Base-by-base conservation (phyloP, 331 rosid genomes). In the Acacia concinna region DNA sequence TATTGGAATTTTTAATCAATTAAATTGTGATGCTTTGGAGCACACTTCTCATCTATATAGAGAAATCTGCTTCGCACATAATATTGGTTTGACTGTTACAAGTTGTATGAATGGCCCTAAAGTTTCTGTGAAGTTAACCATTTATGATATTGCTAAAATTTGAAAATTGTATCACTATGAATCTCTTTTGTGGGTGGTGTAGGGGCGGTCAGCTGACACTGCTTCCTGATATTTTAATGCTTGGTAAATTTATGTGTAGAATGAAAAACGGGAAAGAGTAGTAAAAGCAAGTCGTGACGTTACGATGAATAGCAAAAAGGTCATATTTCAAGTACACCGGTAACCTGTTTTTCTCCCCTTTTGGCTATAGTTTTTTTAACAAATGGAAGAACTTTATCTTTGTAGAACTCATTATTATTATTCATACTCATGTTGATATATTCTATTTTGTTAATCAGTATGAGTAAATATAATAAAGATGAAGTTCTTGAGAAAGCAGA, bases 281-380 rank as follows among this genome's bases (percentile, higher is more conserved):
- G 97, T 92, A 20, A 95, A 95, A 85, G 97, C 96, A 51, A 95
- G 99, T 56, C 97, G 99, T 52, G 97, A 95, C 43, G 73, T 95
- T 76, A 95, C 99, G 59, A 91, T 80, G 87, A 91, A 95, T 87
- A 95, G 99, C 90, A 95, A 95, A 86, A 95, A 95, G 56, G 97
- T 95, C 84, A 95, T 95, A 79, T 95, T 95, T 79, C 98, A 95
- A 82, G 98, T 95, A 72, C 99, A 95, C 86, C 91, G 99, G 99
- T 92, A 77, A 82, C 10, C 31, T 52, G 17, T 30, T 13, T 9
- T 44, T 31, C 64, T n/a, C 70, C 27, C n/a, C 25, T 30, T 27
- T 73, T 18, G 27, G 49, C 44, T 7, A 13, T 54, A 2, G 0
- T 15, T 27, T 60, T 14, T 31, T 8, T 23, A 27, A 8, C 13